phyloP scores from a whole-genome alignment of 2,329 filamentous ascomycete genomes.

The Aspergillus novoparasiticus region DNA sequence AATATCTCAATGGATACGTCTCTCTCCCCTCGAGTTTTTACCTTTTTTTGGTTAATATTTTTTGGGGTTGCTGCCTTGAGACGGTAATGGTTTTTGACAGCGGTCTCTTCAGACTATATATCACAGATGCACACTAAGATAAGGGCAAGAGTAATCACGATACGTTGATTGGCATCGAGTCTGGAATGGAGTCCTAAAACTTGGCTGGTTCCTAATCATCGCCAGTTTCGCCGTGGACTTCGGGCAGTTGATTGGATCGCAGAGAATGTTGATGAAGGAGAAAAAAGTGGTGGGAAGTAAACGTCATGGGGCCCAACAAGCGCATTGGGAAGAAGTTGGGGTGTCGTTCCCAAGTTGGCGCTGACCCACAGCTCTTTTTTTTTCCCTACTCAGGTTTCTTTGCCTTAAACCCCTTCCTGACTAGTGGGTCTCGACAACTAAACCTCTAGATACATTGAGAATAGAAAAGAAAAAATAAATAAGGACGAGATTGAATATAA shows the following conservation, averaged over 20 bases:
- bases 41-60: too few species aligned
- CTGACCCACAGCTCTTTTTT: conserved; percentile 5
- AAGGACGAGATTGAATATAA: neutral
- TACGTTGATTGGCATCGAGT: neutral
- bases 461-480: neutral
- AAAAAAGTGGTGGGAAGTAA: conserved; percentile 21
- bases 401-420: neutral
- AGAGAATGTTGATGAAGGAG: conserved; percentile 2
- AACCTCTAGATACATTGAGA: neutral
- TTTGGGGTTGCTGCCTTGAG: neutral
- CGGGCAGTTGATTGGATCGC: neutral
- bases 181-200: neutral
- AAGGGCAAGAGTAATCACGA: conserved; percentile 1
- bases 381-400: neutral
- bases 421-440: neutral
- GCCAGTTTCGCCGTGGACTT: neutral
- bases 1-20: too few species aligned
- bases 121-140: neutral
- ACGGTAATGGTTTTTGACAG: neutral
- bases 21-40: too few species aligned
- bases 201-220: neutral
- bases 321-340: conserved; percentile 11
- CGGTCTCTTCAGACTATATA: neutral
- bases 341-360: conserved; percentile 1
- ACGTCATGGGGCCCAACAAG: conserved; percentile 19